Evolutionary conservation across 306 rosid genomes (phyloP).

Genomic region (Hippophae gyantsensis): DNA sequence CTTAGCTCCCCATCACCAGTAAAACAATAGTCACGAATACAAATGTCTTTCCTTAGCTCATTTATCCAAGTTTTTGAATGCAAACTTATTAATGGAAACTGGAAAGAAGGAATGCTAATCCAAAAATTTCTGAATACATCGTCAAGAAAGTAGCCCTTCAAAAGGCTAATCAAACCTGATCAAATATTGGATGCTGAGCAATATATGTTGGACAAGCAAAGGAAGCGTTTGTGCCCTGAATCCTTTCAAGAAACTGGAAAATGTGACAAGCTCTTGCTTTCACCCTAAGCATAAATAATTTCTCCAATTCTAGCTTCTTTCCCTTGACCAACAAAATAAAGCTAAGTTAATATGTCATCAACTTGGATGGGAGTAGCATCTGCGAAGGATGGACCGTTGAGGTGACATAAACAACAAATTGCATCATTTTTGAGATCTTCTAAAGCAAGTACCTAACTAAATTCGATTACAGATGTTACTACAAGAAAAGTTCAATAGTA

Average conservation of each 20-base stretch:
- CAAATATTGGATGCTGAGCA: slow-evolving; percentile 92
- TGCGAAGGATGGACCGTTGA: slow-evolving; percentile 48
- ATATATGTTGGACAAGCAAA: slow-evolving; percentile 58
- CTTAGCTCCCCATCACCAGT: slow-evolving; percentile 81
- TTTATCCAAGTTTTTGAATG: slow-evolving; percentile 45
- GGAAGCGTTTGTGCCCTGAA: slow-evolving; percentile 37
- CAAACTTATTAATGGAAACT: not conserved
- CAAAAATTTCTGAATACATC: not conserved
- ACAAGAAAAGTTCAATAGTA: too few species aligned
- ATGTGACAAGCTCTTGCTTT: slow-evolving; percentile 83
- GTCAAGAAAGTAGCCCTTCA: not conserved
- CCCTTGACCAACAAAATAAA: slow-evolving; percentile 57
- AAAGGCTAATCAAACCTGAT: slow-evolving; percentile 47
- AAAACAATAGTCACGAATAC: slow-evolving; percentile 87
- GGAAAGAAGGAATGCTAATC: not conserved
- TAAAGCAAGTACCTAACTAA: too few species aligned
- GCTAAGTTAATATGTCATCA: slow-evolving; percentile 73
- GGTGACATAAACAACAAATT: slow-evolving; percentile 39
- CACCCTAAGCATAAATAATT: slow-evolving; percentile 61
- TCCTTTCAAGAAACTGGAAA: slow-evolving; percentile 87
- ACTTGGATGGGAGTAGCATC: slow-evolving; percentile 61
- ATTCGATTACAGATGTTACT: too few species aligned
- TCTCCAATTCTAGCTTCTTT: slow-evolving; percentile 49
- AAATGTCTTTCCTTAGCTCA: slow-evolving; percentile 69
- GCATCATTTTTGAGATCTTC: slow-evolving; percentile 44